Percentiles rank a stretch among this genome's conserved stretches.
These are phyloP conservation scores for Apodospora peruviana DNA, from an alignment of 495 filamentous ascomycete genomes.

Conservation along the genomic window DNA sequence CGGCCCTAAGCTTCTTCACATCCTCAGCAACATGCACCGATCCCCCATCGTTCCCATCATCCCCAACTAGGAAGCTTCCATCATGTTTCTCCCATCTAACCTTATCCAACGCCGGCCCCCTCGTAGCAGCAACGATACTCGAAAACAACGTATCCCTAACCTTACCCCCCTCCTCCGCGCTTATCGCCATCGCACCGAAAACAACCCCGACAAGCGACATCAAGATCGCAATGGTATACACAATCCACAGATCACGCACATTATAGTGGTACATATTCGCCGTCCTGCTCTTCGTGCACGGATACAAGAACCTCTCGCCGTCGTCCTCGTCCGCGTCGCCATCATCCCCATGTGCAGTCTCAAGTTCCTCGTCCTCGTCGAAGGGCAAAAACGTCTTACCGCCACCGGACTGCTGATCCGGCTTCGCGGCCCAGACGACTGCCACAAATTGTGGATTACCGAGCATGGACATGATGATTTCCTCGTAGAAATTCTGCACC, in stretches of 20 bases:
- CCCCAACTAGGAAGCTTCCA: too few relatives aligned
- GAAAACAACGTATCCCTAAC: conserved; percentile 30
- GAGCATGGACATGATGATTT: conserved; percentile 31
- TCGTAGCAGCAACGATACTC: conserved; percentile 32
- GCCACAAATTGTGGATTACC: conserved; percentile 27
- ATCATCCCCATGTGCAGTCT: too few relatives aligned
- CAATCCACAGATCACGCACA: conserved; percentile 32
- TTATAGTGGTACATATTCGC: conserved; percentile 28
- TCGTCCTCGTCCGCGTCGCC: neutral
- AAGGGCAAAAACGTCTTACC: too few relatives aligned
- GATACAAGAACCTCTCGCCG: conserved; percentile 14
- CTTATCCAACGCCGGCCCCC: conserved; percentile 27
- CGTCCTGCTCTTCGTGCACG: conserved; percentile 23
- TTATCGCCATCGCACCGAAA: conserved; percentile 20
- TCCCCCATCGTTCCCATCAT: neutral
- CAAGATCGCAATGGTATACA: conserved; percentile 28
- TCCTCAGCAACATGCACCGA: conserved; percentile 9
- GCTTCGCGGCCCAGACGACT: conserved; percentile 32
- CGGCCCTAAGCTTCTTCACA: conserved; percentile 20
- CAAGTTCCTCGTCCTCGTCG: too few relatives aligned
- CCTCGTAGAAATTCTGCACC: conserved; percentile 29
- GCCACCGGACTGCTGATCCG: conserved; percentile 20
- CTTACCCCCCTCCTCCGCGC: conserved; percentile 26
- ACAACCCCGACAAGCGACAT: conserved; percentile 18
- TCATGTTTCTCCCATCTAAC: conserved; percentile 25